A percentile compares a stretch with the other conserved stretches of the same genome.
Evolutionary conservation across 2,329 filamentous ascomycete species (phyloP).

Genomic region (Aureobasidium sp.): DNA sequence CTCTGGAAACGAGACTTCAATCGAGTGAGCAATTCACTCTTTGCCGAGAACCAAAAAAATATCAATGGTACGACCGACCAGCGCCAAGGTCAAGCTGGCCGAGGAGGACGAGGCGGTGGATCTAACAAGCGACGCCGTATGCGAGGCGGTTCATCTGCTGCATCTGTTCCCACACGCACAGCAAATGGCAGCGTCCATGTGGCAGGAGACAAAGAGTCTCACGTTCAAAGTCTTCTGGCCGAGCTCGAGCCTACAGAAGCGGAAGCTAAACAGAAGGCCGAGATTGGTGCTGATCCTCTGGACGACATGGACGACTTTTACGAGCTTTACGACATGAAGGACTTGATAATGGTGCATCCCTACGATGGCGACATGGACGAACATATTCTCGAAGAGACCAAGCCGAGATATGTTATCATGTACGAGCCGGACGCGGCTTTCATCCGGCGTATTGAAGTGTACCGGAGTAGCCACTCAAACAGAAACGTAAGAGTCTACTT

Average conservation of each 20-base stretch:
- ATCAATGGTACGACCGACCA: conserved; percentile 60
- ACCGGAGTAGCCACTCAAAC: conserved; percentile 87
- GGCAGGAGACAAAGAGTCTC: conserved; percentile 73
- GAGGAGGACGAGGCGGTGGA: conserved; percentile 55
- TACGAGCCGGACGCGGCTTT: conserved; percentile 95
- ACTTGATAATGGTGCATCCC: conserved; percentile 81
- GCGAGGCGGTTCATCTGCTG: conserved; percentile 65
- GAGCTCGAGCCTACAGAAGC: conserved; percentile 75
- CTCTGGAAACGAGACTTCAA: conserved; percentile 87
- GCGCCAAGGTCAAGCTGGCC: conserved; percentile 35
- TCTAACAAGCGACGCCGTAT: conserved; percentile 80
- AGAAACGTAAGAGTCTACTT: conserved; percentile 90
- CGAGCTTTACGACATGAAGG: conserved; percentile 83
- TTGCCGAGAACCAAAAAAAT: conserved; percentile 71
- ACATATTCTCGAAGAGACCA: conserved; percentile 88
- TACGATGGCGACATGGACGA: conserved; percentile 96
- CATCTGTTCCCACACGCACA: conserved; percentile 53
- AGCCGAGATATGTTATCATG: conserved; percentile 94
- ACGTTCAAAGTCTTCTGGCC: conserved; percentile 75
- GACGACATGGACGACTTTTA: conserved; percentile 91
- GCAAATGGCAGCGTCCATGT: conserved; percentile 69
- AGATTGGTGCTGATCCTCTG: conserved; percentile 69
- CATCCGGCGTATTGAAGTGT: conserved; percentile 89
- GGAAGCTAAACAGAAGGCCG: conserved; percentile 63
- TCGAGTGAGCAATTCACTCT: conserved; percentile 71